Evolutionary conservation across 2,329 filamentous ascomycete genomes (phyloP), one percentile per base, ranked within the genome.

Genomic region (Ramularia endophylla): DNA sequence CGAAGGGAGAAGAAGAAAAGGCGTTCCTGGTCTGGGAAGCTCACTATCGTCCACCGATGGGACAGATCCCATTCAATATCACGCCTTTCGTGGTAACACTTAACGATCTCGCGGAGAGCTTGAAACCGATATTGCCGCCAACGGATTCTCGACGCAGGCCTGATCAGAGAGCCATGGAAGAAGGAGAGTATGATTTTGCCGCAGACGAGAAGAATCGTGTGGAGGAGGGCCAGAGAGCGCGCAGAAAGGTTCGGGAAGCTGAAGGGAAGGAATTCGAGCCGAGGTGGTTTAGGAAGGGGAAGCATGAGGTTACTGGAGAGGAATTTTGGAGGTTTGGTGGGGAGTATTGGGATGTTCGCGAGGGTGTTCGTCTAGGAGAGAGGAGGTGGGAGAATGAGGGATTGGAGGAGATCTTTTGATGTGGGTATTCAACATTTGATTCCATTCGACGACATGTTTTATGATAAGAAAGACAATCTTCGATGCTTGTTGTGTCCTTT

Each of bases 151-250:
- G 92, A n/a, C 72, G 95, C 22, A 77, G 92, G 20, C 90, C 92
- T 0, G 92, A 98, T 64, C 92, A 98, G 69, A 77, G 92, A 8
- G 92, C 92, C 2, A 98, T 98, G 92, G 92, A 98, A 63, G 89
- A 97, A 47, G 92, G 90, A n/a, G 80, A 89, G 65, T 98, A 98
- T 60, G 90, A 97, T 58, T 74, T 92, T 45, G 92, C 92, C 1
- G 92, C 90, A 0, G 78, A 77, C 4, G 92, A 98, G 71, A 98
- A 98, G 77, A 92, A 90, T 58, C 76, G 92, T 1, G 78, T 98
- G 0, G 92, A 98, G 65, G 85, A 95, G 69, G 88, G 82, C 50
- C 92, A 98, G 71, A 75, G 92, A 45, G 80, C 82, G 8, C 81
- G 83, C 44, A 71, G 92, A 47, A 70, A 85, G 40, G 69, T 74